Percentiles rank a stretch among this genome's conserved stretches.
Conservation (phyloP, 1,284 basidiomycete genomes). For the Amylostereum chailletii region DNA sequence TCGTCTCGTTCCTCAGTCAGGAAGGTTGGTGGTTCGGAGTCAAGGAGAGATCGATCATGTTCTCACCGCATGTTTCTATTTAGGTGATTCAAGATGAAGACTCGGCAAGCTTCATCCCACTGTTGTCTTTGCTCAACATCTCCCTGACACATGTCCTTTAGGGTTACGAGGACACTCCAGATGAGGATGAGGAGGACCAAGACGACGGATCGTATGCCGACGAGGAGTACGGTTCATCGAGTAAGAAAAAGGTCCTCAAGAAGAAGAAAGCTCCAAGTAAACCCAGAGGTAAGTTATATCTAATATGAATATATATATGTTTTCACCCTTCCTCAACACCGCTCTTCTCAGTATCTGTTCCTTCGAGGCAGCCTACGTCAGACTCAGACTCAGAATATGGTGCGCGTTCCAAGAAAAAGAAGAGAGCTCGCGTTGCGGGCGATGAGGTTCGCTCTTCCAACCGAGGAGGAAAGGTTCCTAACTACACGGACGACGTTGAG, state of each 20-base stretch:
- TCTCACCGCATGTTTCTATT: conserved; percentile 13
- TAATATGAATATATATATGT: not conserved
- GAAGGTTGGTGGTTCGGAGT: conserved; percentile 20
- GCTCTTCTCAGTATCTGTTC: conserved; percentile 25
- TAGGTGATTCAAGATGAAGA: conserved; percentile 53
- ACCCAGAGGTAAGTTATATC: conserved; percentile 44
- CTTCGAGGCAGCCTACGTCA: conserved; percentile 44
- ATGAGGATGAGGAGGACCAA: conserved; percentile 42
- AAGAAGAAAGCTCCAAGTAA: conserved; percentile 54
- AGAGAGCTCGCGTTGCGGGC: conserved; percentile 47
- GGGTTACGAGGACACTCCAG: conserved; percentile 58
- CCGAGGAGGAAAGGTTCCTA: conserved; percentile 74
- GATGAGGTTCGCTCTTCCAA: conserved; percentile 77
- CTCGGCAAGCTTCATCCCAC: conserved; percentile 40
- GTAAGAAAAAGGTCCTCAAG: conserved; percentile 58
- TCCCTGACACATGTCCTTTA: conserved; percentile 22
- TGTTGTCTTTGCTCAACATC: conserved; percentile 15
- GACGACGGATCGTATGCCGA: conserved; percentile 73
- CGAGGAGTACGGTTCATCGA: conserved; percentile 47
- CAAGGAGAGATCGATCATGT: conserved; percentile 10
- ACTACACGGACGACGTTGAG: conserved; percentile 79
- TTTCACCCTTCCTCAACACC: conserved; percentile 3
- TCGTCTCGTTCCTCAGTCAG: conserved; percentile 22
- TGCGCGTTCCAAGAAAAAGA: conserved; percentile 79
- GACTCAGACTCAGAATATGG: conserved; percentile 89